Evolutionary conservation across 805 yeast species (phyloP).

Genomic region (Clavispora asparagi): DNA sequence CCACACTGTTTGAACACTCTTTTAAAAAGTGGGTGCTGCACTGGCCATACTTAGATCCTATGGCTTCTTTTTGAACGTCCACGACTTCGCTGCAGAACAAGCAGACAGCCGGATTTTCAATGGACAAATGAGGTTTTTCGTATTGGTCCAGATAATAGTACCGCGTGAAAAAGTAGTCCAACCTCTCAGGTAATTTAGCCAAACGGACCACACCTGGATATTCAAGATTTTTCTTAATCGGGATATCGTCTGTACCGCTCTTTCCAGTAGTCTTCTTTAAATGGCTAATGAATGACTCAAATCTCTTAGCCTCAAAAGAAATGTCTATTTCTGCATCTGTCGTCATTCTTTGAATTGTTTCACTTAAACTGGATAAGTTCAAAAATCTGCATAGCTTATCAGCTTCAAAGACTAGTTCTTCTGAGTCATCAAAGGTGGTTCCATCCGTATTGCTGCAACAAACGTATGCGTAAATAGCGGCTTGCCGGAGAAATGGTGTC

Average conservation of each 20-base stretch:
- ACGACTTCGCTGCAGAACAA: conserved; percentile 71
- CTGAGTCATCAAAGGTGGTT: conserved; percentile 19
- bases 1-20: conserved; percentile 62
- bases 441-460: conserved; percentile 44
- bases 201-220: conserved; percentile 66
- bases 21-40: conserved; percentile 67
- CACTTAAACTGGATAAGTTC: conserved; percentile 37
- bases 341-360: conserved; percentile 10
- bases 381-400: conserved; percentile 48
- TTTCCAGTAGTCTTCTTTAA: conserved; percentile 4
- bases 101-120: conserved; percentile 80
- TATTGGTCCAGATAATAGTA: conserved; percentile 43
- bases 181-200: conserved; percentile 57
- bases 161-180: conserved; percentile 65
- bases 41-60: conserved; percentile 60
- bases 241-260: conserved; percentile 4
- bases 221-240: conserved; percentile 30
- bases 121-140: conserved; percentile 31
- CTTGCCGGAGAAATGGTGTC: conserved; percentile 62
- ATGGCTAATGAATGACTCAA: conserved; percentile 16
- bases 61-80: conserved; percentile 58
- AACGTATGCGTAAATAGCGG: conserved; percentile 52
- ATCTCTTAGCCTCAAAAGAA: conserved; percentile 20
- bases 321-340: conserved; percentile 4
- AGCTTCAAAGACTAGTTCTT: conserved; percentile 40